Percentiles rank a stretch among this genome's conserved stretches.
These are phyloP conservation scores for Triticum turgidum DNA, from an alignment of 176 grass and related monocot genomes.

Conservation along the genomic window DNA sequence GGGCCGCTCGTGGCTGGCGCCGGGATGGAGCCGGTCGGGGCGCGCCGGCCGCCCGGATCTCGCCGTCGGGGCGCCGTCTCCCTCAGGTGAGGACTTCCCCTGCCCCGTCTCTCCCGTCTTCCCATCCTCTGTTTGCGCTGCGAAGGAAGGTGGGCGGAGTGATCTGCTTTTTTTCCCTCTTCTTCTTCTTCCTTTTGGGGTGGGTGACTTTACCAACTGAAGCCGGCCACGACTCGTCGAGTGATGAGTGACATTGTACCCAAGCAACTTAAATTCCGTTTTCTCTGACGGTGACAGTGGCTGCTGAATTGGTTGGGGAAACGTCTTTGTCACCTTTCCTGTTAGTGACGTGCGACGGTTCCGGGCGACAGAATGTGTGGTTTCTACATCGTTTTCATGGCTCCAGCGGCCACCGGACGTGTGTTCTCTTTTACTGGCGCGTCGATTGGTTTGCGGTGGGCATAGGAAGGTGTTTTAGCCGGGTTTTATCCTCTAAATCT, in stretches of 20 bases:
- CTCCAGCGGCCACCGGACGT: not conserved
- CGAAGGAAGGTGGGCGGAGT: not conserved
- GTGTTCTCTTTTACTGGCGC: not conserved
- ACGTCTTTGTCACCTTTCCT: constrained; percentile 26
- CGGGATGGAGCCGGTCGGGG: constrained; percentile 34
- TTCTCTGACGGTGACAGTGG: constrained; percentile 16
- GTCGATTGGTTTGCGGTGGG: not conserved
- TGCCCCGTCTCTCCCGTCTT: not conserved
- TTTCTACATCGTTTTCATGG: constrained; percentile 14
- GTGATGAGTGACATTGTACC: constrained; percentile 10
- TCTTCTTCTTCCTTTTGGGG: not conserved
- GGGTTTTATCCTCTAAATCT: constrained; percentile 20
- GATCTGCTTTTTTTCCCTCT: not conserved
- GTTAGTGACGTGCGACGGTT: constrained; percentile 7
- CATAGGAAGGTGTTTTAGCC: not conserved
- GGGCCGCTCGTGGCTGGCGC: constrained; percentile 24
- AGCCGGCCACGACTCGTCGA: not conserved
- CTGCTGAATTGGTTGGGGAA: constrained; percentile 35
- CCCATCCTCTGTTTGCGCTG: not conserved
- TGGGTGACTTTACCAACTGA: not conserved
- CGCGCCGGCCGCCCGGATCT: constrained; percentile 43
- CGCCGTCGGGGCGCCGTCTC: constrained; percentile 20
- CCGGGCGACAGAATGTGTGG: not conserved
- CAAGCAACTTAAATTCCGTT: constrained; percentile 22
- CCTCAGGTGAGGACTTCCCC: constrained; percentile 2